Percentiles rank a stretch among this genome's conserved stretches.
Evolutionary conservation across 345 rosid species (phyloP).

Genomic region (Euclidium syriacum): DNA sequence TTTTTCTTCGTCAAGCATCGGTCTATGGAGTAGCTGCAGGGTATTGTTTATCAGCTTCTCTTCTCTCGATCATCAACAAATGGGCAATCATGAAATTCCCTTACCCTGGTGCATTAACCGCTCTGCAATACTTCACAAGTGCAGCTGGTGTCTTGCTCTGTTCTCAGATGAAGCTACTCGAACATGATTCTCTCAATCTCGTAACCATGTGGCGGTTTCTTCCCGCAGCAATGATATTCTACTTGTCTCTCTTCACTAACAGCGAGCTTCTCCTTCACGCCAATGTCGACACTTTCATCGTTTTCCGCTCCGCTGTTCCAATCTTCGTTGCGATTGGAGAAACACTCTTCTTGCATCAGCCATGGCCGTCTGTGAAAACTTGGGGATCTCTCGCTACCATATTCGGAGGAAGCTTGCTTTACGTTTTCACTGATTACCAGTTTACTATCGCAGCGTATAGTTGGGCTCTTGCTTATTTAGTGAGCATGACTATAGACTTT

Average conservation of each 20-base stretch:
- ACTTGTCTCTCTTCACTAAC: conserved; percentile 87
- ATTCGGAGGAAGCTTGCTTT: conserved; percentile 82
- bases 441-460: conserved; percentile 77
- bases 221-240: conserved; percentile 91
- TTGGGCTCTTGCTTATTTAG: conserved; percentile 87
- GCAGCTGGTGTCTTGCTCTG: conserved; percentile 70
- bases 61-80: conserved; percentile 94
- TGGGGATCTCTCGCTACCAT: conserved; percentile 80
- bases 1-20: conserved; percentile 49
- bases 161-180: conserved; percentile 55
- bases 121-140: conserved; percentile 86
- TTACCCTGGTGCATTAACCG: conserved; percentile 92
- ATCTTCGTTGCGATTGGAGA: conserved; percentile 92
- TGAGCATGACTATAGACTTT: conserved; percentile 95
- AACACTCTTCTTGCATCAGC: conserved; percentile 73
- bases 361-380: conserved; percentile 82
- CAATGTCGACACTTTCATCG: conserved; percentile 93
- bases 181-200: conserved; percentile 63
- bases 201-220: conserved; percentile 90
- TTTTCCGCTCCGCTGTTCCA: conserved; percentile 89
- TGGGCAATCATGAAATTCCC: conserved; percentile 98
- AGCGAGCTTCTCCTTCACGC: conserved; percentile 98
- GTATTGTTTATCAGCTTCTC: conserved; percentile 88
- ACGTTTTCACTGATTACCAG: conserved; percentile 83
- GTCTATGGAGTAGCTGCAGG: conserved; percentile 85